Evolutionary conservation across 495 filamentous ascomycete species (phyloP).

Genomic region (Rostrohypoxylon terebratum): DNA sequence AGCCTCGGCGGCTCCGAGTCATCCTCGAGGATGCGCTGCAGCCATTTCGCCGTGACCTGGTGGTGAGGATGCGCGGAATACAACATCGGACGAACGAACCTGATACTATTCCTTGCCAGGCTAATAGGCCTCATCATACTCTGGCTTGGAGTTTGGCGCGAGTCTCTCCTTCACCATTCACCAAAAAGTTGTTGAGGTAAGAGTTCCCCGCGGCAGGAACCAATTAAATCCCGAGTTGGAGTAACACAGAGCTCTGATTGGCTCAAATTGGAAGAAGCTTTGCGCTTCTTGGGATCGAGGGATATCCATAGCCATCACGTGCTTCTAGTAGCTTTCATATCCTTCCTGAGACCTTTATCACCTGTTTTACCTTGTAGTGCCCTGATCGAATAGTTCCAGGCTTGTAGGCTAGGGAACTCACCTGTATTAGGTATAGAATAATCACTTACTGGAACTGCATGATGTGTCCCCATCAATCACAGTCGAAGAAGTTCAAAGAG

Average conservation of each 20-base stretch:
- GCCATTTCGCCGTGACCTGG: slow-evolving; percentile 33
- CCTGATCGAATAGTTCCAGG: neutral
- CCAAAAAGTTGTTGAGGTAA: neutral
- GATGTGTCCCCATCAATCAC: neutral
- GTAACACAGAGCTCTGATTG: neutral
- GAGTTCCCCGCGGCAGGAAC: neutral
- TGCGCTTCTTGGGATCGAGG: neutral
- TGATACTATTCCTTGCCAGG: slow-evolving; percentile 13
- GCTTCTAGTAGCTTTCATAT: neutral
- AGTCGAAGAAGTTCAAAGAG: neutral
- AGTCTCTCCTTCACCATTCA: neutral
- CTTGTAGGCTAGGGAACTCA: neutral
- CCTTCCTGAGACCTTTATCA: no score
- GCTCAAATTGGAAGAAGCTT: slow-evolving; percentile 1
- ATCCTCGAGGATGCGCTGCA: slow-evolving; percentile 37
- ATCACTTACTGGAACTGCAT: neutral
- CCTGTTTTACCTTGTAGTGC: neutral
- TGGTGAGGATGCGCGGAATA: neutral
- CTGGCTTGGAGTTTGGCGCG: neutral
- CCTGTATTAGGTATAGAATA: neutral
- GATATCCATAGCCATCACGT: slow-evolving; percentile 6
- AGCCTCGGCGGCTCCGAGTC: slow-evolving; percentile 43
- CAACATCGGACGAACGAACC: neutral
- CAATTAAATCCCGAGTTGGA: slow-evolving; percentile 20
- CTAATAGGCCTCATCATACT: slow-evolving; percentile 15